These are phyloP conservation scores for Beauveria bassiana DNA, from an alignment of 2,329 filamentous ascomycete genomes.

Conservation along the genomic window DNA sequence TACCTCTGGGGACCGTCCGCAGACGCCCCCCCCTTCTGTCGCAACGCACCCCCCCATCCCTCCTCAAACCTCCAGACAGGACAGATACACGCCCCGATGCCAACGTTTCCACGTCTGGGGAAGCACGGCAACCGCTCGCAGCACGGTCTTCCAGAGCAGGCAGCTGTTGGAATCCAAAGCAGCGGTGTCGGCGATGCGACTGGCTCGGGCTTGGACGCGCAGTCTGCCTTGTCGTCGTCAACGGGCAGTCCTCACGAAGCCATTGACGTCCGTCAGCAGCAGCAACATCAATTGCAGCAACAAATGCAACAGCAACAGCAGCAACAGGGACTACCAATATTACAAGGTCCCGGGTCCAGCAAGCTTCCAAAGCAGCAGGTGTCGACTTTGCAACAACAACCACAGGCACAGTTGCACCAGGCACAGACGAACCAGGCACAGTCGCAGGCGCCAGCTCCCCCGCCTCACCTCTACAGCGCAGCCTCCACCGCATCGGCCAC, in stretches of 20 bases:
- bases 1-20: neutral
- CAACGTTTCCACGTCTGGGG: constrained; percentile 45
- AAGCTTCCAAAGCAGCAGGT: constrained; percentile 22
- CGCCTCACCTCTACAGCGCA: constrained; percentile 25
- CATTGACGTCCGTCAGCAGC: constrained; percentile 13
- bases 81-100: constrained; percentile 29
- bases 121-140: constrained; percentile 51
- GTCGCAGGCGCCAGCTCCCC: constrained; percentile 18
- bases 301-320: constrained; percentile 21
- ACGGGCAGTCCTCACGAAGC: constrained; percentile 10
- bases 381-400: constrained; percentile 14
- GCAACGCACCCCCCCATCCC: neutral
- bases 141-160: constrained; percentile 34
- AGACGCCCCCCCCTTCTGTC: neutral
- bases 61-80: neutral
- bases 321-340: constrained; percentile 17
- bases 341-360: constrained; percentile 1
- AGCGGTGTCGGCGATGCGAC: constrained; percentile 3
- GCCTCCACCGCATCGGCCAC: constrained; percentile 19
- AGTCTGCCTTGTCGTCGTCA: constrained; percentile 7
- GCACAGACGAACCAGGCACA: constrained; percentile 16
- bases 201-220: constrained; percentile 11
- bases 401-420: constrained; percentile 11
- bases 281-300: constrained; percentile 17
- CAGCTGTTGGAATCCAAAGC: neutral